phyloP scores from a whole-genome alignment of 192 early-diverging fungal species.

The Pilaira anomala region DNA sequence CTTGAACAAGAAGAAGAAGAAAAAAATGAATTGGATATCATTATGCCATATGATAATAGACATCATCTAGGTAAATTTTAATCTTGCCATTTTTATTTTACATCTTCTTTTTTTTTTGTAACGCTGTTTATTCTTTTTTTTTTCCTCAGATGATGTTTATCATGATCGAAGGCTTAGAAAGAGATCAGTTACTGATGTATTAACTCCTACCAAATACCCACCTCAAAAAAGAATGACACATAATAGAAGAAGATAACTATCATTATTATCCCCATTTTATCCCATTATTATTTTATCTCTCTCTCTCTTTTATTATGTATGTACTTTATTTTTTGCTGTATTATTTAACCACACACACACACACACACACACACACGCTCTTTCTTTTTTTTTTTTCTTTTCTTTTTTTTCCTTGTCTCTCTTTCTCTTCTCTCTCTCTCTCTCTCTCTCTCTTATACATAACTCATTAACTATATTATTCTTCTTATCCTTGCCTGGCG shows the following conservation, averaged over 20 bases:
- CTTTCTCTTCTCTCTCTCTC: neutral
- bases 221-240: slow-evolving; percentile 14
- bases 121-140: neutral
- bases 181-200: slow-evolving; percentile 9
- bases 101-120: too few relatives aligned
- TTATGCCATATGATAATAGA: slow-evolving; percentile 13
- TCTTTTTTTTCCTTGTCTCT: neutral
- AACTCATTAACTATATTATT: neutral
- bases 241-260: slow-evolving; percentile 3
- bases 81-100: neutral
- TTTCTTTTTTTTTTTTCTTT: neutral
- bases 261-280: neutral
- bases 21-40: slow-evolving; percentile 22
- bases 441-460: too few relatives aligned
- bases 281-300: too few relatives aligned
- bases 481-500: neutral
- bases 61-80: slow-evolving; percentile 2
- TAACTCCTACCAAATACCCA: slow-evolving; percentile 15
- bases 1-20: slow-evolving; percentile 37
- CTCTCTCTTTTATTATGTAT: neutral
- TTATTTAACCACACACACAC: too few relatives aligned
- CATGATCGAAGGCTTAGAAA: slow-evolving; percentile 14
- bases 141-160: slow-evolving; percentile 13
- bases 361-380: neutral
- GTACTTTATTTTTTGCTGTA: neutral